Percentiles rank a stretch among this genome's conserved stretches.
phyloP scores from a whole-genome alignment of 1,284 basidiomycete species.

The Tremellales sp. region DNA sequence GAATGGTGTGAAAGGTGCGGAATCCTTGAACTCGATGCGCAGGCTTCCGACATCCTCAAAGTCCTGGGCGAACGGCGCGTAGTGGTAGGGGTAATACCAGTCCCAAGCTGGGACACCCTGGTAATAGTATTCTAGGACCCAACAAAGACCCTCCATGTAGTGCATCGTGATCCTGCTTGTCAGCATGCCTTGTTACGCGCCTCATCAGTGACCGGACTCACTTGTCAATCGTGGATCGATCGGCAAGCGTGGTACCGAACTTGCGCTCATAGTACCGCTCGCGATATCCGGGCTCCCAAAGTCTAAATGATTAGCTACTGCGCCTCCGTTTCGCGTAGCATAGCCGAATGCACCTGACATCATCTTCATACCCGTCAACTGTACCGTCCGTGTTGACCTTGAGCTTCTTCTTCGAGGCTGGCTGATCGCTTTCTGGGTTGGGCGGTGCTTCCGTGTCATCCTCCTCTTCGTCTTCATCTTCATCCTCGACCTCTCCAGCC shows the following conservation, averaged over 20 bases:
- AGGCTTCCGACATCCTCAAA: slow-evolving; percentile 76
- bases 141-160: slow-evolving; percentile 92
- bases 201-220: slow-evolving; percentile 50
- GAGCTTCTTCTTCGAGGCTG: slow-evolving; percentile 52
- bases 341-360: slow-evolving; percentile 68
- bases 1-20: slow-evolving; percentile 90
- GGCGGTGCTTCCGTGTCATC: slow-evolving; percentile 46
- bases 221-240: slow-evolving; percentile 70
- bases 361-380: slow-evolving; percentile 68
- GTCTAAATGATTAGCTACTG: slow-evolving; percentile 49
- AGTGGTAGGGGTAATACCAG: slow-evolving; percentile 99
- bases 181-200: background rate
- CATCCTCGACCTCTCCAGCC: slow-evolving; percentile 54
- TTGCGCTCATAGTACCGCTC: slow-evolving; percentile 95
- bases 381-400: slow-evolving; percentile 74
- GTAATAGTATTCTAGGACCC: slow-evolving; percentile 98
- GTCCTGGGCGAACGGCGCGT: slow-evolving; percentile 95
- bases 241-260: slow-evolving; percentile 72
- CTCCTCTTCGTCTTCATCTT: slow-evolving; percentile 56
- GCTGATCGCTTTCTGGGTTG: slow-evolving; percentile 48
- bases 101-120: slow-evolving; percentile 98
- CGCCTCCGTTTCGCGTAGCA: background rate
- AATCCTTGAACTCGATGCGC: slow-evolving; percentile 63
- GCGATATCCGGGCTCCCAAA: slow-evolving; percentile 93
- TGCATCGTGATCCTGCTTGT: slow-evolving; percentile 66